Evolutionary conservation across 495 filamentous ascomycete species (phyloP), one percentile per base, ranked within the genome.

Genomic region (Penicillium cosmopolitanum): DNA sequence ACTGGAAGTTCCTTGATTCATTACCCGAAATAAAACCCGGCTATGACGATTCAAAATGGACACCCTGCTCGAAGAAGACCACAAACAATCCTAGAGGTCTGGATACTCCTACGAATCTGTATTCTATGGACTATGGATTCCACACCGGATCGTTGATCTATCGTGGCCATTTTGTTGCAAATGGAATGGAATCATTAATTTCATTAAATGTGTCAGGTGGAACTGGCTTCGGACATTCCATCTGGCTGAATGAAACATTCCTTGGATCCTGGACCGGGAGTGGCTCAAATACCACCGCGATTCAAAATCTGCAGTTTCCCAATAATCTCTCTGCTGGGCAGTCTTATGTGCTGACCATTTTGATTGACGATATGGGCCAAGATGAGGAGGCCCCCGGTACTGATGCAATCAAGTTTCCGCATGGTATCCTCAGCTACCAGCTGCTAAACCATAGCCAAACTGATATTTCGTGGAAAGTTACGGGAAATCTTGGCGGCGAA

Each of bases 401-500:
- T 5, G 80, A 89, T 53, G 62, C 69, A 15, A 87, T 88, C 79
- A 91, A 91, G 67, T 72, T 70, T 36, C 89, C 89, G 5, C 78
- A 86, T 11, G 89, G 89, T 2, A 84, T 90, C 28, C 56, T 90
- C 5, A 72, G 82, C 60, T 89, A 86, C 53, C 58, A 58, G 0
- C 66, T 84, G n/a, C 71, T 70, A 13, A 73, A 78, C 25, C 79
- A 70, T 15, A 51, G 67, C 13, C 64, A 75, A 33, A 44, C 48
- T 3, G 67, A 74, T 21, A 74, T 87, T 18, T 76, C 73, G 12
- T 92, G 89, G 89, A 90, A 87, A 67, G 62, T 93, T 13, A 89
- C 87, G 0, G 89, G 89, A 1, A 92, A 92, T 57, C 70, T 90
- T 2, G 84, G 83, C 18, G 89, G 89, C 15, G 87, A 91, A 59